A percentile compares a stretch with the other conserved stretches of the same genome.
phyloP scores from a whole-genome alignment of 139 green algal species.

The Diplosphaera chodatii region DNA sequence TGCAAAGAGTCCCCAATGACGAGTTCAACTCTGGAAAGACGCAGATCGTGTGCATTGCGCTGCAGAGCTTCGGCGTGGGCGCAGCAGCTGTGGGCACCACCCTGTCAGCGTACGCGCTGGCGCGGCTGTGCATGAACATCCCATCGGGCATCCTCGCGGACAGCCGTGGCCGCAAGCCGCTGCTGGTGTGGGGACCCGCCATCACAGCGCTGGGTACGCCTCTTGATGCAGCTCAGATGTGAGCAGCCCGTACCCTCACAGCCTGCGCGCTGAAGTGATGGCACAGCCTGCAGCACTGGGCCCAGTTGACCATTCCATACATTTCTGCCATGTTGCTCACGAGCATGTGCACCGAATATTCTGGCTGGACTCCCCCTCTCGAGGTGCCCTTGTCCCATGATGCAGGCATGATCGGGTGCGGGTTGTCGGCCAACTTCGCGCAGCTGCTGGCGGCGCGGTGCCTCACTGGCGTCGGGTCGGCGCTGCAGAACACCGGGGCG shows the following conservation, averaged over 20 bases:
- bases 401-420: slow-evolving; percentile 29
- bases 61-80: slow-evolving; percentile 27
- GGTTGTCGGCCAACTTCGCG: slow-evolving; percentile 10
- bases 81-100: slow-evolving; percentile 25
- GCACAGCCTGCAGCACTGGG: too few species aligned
- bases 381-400: too few species aligned
- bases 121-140: slow-evolving; percentile 27
- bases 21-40: too few species aligned
- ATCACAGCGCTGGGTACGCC: slow-evolving; percentile 22
- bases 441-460: slow-evolving; percentile 25
- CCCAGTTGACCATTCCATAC: too few species aligned
- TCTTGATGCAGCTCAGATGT: too few species aligned
- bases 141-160: slow-evolving; percentile 27
- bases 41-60: too few species aligned
- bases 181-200: slow-evolving; percentile 28
- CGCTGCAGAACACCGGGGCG: slow-evolving; percentile 25
- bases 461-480: slow-evolving; percentile 22
- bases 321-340: too few species aligned
- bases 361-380: too few species aligned
- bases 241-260: too few species aligned
- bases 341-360: too few species aligned
- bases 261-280: too few species aligned
- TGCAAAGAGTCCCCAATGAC: too few species aligned
- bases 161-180: slow-evolving; percentile 19
- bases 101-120: slow-evolving; percentile 24